phyloP scores from a whole-genome alignment of 1,284 basidiomycete species.

The Ceratorhiza oryzae-sativae region DNA sequence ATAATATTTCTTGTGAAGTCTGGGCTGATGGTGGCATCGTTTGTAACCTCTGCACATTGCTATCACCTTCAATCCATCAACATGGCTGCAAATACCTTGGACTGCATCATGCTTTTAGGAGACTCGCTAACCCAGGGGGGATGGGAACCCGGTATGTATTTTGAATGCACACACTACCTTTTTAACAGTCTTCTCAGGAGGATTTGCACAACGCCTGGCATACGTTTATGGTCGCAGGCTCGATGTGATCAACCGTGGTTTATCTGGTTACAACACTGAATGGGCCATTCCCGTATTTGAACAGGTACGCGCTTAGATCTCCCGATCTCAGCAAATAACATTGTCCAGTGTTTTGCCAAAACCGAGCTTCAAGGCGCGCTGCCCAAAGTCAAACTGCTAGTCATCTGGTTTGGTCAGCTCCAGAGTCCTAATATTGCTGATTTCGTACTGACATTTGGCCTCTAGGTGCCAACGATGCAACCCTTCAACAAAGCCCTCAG shows the following conservation, averaged over 20 bases:
- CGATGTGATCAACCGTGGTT: constrained; percentile 83
- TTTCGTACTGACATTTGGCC: constrained; percentile 8
- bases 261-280: constrained; percentile 81
- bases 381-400: constrained; percentile 73
- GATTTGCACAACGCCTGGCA: constrained; percentile 67
- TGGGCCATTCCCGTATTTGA: constrained; percentile 83
- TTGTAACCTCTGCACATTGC: neutral
- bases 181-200: constrained; percentile 7
- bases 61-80: neutral
- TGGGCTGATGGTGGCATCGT: too few relatives aligned
- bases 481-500: constrained; percentile 56
- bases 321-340: too few relatives aligned
- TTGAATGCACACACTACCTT: constrained; percentile 46
- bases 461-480: constrained; percentile 75
- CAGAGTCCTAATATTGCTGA: neutral
- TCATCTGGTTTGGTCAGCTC: constrained; percentile 79
- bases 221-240: constrained; percentile 76
- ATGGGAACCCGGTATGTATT: constrained; percentile 56
- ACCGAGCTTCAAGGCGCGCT: constrained; percentile 58
- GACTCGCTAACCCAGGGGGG: constrained; percentile 63
- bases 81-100: constrained; percentile 67
- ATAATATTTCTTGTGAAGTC: too few relatives aligned
- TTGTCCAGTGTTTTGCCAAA: constrained; percentile 55
- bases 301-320: constrained; percentile 60
- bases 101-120: constrained; percentile 74